These are phyloP conservation scores for Cicer cuneatum DNA, from an alignment of 306 rosid genomes.

Conservation along the genomic window DNA sequence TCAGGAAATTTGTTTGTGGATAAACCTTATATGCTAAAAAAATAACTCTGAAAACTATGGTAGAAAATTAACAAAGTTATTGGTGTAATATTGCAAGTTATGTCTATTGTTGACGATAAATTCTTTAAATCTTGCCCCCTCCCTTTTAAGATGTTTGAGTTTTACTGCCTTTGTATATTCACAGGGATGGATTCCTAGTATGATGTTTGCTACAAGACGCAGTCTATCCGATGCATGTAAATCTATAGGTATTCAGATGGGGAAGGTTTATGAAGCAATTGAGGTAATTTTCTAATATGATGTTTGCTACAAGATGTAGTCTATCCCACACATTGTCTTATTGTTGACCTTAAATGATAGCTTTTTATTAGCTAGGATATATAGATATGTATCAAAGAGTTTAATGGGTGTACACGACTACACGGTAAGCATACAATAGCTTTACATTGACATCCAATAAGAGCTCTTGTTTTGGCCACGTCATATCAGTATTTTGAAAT, in stretches of 20 bases:
- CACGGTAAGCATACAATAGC: background rate
- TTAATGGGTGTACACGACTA: background rate
- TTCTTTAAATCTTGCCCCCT: constrained; percentile 8
- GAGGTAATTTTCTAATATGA: constrained; percentile 71
- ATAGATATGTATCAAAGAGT: background rate
- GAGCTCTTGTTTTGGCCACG: background rate
- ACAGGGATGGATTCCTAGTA: constrained; percentile 95
- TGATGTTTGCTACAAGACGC: constrained; percentile 96
- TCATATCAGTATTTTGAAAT: background rate
- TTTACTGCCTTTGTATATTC: constrained; percentile 45
- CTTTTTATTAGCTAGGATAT: constrained; percentile 8
- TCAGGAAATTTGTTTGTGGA: constrained; percentile 14
- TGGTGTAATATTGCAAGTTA: constrained; percentile 9
- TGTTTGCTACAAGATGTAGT: constrained; percentile 93
- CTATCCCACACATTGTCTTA: constrained; percentile 41
- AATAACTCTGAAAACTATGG: background rate
- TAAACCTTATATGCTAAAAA: background rate
- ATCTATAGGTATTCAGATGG: constrained; percentile 76
- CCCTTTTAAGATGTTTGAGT: constrained; percentile 14
- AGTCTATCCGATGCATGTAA: constrained; percentile 83
- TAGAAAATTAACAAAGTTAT: constrained; percentile 15
- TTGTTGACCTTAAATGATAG: constrained; percentile 28
- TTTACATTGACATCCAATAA: constrained; percentile 4
- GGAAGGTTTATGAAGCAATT: constrained; percentile 72
- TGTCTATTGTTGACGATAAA: background rate